Percentiles rank a stretch among this genome's conserved stretches.
Evolutionary conservation across 202 grass and related monocot genomes (phyloP).

Genomic region (Saccharum hybrid): DNA sequence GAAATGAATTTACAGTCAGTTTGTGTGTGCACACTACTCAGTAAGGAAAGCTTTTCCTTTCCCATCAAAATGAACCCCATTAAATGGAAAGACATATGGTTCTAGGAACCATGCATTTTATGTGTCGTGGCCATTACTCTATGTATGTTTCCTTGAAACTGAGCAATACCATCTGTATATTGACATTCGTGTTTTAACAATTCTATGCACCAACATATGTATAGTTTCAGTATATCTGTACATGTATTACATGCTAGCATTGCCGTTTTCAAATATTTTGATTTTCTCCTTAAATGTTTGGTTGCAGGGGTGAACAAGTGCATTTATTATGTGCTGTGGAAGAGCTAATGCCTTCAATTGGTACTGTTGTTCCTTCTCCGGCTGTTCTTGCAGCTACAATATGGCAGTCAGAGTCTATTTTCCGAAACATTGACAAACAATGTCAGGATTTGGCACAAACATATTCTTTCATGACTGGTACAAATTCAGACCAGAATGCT

Average conservation of each 20-base stretch:
- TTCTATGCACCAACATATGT: conserved; percentile 7
- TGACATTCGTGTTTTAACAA: background rate
- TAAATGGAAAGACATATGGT: background rate
- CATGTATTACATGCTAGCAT: conserved; percentile 5
- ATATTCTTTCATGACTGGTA: conserved; percentile 30
- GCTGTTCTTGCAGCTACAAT: conserved; percentile 79
- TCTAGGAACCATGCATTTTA: conserved; percentile 17
- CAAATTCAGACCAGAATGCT: conserved; percentile 49
- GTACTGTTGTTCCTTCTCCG: conserved; percentile 72
- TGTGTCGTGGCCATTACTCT: background rate
- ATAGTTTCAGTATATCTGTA: background rate
- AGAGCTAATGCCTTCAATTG: conserved; percentile 95
- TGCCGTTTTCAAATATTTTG: conserved; percentile 31
- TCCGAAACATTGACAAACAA: conserved; percentile 56
- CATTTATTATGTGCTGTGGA: conserved; percentile 78
- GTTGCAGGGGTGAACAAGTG: conserved; percentile 86
- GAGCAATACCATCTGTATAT: conserved; percentile 32
- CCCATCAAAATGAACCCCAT: background rate
- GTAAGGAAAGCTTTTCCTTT: background rate
- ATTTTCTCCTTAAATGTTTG: background rate
- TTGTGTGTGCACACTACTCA: background rate
- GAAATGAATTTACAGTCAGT: conserved; percentile 13
- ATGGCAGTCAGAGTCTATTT: conserved; percentile 84
- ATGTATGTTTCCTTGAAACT: conserved; percentile 29
- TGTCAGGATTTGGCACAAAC: conserved; percentile 53